A percentile compares a stretch with the other conserved stretches of the same genome.
These are phyloP conservation scores for Tetrapisispora nanseiensis DNA, from an alignment of 805 yeast genomes.

Conservation along the genomic window DNA sequence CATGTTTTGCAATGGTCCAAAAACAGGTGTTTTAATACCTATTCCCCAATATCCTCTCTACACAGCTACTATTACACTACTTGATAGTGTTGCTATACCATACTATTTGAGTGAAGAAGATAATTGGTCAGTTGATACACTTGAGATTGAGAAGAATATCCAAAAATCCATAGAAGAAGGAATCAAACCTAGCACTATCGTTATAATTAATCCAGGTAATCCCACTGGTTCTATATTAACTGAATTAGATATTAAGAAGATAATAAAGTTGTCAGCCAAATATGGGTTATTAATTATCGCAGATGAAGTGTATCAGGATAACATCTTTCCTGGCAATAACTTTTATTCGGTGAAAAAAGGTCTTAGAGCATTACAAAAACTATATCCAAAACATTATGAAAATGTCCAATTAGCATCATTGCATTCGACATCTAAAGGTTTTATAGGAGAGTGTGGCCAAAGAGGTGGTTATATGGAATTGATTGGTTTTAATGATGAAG, in stretches of 20 bases:
- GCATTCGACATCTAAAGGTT: conserved; percentile 97
- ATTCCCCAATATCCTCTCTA: conserved; percentile 97
- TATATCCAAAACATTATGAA: conserved; percentile 45
- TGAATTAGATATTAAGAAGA: conserved; percentile 53
- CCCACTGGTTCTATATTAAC: conserved; percentile 88
- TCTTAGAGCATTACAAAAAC: conserved; percentile 49
- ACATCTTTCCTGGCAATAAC: conserved; percentile 64
- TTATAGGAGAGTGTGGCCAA: conserved; percentile 97
- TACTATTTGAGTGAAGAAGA: conserved; percentile 73
- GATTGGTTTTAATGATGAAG: conserved; percentile 63
- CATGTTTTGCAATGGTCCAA: conserved; percentile 53
- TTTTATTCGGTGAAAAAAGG: conserved; percentile 79
- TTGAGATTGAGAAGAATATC: conserved; percentile 48
- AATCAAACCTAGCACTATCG: conserved; percentile 63
- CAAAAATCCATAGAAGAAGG: conserved; percentile 41
- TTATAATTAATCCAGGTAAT: conserved; percentile 94
- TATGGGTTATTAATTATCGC: conserved; percentile 81
- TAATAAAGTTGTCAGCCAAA: conserved; percentile 72
- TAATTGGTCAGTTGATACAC: conserved; percentile 75
- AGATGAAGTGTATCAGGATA: conserved; percentile 96
- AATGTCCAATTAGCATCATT: conserved; percentile 83
- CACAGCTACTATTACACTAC: conserved; percentile 82
- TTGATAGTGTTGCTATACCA: conserved; percentile 70
- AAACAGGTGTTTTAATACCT: conserved; percentile 79
- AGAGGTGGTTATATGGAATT: conserved; percentile 98